phyloP scores from a whole-genome alignment of 257 asterid species.

The Jaltomata sinuosa region DNA sequence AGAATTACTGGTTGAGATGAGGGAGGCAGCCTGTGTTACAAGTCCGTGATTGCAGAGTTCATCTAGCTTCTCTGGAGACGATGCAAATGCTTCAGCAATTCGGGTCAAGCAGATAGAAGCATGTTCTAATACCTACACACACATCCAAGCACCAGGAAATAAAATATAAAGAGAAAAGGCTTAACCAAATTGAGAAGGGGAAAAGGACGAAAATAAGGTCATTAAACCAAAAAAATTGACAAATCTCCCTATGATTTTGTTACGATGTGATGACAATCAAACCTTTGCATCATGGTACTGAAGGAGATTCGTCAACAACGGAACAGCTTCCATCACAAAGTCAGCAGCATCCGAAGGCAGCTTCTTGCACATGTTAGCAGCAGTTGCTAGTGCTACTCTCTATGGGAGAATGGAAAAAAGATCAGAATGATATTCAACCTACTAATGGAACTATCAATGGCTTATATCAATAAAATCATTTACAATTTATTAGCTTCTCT shows the following conservation, averaged over 20 bases:
- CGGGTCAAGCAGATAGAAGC: constrained; percentile 96
- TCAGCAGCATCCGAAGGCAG: constrained; percentile 97
- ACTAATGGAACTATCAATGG: not conserved
- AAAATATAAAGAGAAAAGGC: not conserved
- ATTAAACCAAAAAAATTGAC: not conserved
- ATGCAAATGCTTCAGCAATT: constrained; percentile 94
- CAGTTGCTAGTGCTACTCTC: constrained; percentile 95
- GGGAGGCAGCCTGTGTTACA: constrained; percentile 83
- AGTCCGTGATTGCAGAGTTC: constrained; percentile 95
- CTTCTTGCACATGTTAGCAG: constrained; percentile 98
- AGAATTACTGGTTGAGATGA: constrained; percentile 71
- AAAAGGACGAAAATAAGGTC: not conserved
- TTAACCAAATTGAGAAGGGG: not conserved
- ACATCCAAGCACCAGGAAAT: constrained; percentile 1
- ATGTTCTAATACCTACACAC: constrained; percentile 71
- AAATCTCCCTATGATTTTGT: not conserved
- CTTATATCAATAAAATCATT: not conserved
- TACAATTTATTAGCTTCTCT: constrained; percentile 3
- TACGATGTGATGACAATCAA: constrained; percentile 1
- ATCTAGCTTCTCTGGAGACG: constrained; percentile 87
- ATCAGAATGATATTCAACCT: not conserved
- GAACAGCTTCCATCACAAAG: constrained; percentile 99
- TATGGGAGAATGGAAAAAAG: constrained; percentile 11
- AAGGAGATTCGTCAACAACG: constrained; percentile 87
- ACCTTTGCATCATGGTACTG: constrained; percentile 99